These are phyloP conservation scores for Colletotrichum truncatum DNA, from an alignment of 2,329 filamentous ascomycete genomes.

Conservation along the genomic window DNA sequence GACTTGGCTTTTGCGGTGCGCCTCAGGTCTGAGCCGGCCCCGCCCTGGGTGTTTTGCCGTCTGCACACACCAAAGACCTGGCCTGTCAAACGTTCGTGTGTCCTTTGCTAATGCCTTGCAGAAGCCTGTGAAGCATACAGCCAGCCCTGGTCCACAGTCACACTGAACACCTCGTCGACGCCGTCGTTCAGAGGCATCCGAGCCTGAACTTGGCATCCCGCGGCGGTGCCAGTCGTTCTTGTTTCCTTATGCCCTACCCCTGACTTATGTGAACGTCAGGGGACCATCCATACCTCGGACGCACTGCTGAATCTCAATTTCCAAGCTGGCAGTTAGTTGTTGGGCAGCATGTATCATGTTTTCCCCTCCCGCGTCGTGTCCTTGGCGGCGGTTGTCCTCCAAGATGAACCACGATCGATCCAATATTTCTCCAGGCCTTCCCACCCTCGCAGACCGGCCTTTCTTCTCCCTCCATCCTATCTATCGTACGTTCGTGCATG, in stretches of 20 bases:
- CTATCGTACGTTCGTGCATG: neutral
- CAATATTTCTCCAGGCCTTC: slow-evolving; percentile 21
- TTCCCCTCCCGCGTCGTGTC: slow-evolving; percentile 12
- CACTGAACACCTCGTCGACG: neutral
- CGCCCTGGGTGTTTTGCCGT: neutral
- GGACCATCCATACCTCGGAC: slow-evolving; percentile 15
- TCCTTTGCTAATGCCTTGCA: slow-evolving; percentile 4
- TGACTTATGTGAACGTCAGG: slow-evolving; percentile 3
- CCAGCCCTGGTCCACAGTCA: neutral
- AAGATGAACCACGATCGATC: slow-evolving; percentile 15
- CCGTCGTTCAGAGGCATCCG: slow-evolving; percentile 13
- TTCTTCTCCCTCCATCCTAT: neutral
- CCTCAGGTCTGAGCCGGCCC: slow-evolving; percentile 2
- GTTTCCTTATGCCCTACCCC: slow-evolving; percentile 24
- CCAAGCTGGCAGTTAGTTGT: slow-evolving; percentile 12
- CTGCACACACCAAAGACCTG: neutral
- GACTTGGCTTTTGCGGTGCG: slow-evolving; percentile 21
- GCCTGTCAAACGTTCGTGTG: slow-evolving; percentile 6
- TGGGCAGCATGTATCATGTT: slow-evolving; percentile 15
- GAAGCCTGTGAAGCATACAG: neutral
- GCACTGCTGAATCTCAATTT: slow-evolving; percentile 9
- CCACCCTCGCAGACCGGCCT: neutral
- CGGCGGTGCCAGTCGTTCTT: slow-evolving; percentile 11
- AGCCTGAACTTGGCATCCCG: slow-evolving; percentile 5
- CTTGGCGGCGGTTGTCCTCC: neutral